Percentiles rank a stretch among this genome's conserved stretches.
Evolutionary conservation across 2,329 filamentous ascomycete genomes (phyloP).

Genomic region (Diaporthe citriasiana): DNA sequence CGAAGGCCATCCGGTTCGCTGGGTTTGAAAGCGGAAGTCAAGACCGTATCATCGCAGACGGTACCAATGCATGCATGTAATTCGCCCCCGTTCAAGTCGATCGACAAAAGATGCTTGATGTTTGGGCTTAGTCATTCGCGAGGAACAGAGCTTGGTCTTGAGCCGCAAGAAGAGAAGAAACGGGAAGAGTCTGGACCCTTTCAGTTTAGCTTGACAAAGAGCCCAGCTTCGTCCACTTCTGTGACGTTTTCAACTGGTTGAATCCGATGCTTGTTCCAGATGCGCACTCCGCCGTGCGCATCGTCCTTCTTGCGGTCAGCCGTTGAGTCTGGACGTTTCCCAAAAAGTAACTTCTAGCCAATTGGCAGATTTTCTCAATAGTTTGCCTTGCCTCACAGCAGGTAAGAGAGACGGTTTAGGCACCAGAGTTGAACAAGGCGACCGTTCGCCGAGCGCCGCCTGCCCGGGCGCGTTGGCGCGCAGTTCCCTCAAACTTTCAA

Average conservation of each 20-base stretch:
- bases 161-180: not conserved
- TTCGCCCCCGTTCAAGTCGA: not conserved
- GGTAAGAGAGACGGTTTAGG: slow-evolving; percentile 15
- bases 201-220: slow-evolving; percentile 15
- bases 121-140: slow-evolving; percentile 8
- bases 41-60: not conserved
- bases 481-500: slow-evolving; percentile 9
- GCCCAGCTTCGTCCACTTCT: not conserved
- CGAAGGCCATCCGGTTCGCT: not conserved
- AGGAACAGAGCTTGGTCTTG: slow-evolving; percentile 8
- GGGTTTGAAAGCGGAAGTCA: slow-evolving; percentile 2
- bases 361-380: not conserved
- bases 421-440: slow-evolving; percentile 25
- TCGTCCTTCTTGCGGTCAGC: slow-evolving; percentile 2
- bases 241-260: slow-evolving; percentile 19
- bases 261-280: not conserved
- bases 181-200: not conserved
- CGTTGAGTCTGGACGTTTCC: not conserved
- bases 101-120: not conserved
- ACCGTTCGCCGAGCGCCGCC: not conserved
- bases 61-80: not conserved
- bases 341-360: not conserved
- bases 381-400: not conserved
- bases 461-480: not conserved
- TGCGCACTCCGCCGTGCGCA: not conserved